Conservation (phyloP, 1,284 basidiomycete species). For the Melampsora occidentalis region DNA sequence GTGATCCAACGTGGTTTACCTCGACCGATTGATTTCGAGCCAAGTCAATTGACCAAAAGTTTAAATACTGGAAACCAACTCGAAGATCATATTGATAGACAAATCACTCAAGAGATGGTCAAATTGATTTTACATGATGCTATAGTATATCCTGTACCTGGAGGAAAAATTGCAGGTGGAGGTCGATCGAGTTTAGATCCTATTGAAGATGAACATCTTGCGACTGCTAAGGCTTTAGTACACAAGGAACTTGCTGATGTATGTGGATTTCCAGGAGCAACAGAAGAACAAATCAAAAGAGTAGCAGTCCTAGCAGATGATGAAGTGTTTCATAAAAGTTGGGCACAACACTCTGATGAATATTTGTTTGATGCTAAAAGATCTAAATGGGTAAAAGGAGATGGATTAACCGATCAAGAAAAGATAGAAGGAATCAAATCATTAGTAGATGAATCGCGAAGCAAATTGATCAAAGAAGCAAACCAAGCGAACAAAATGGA, state of each 20-base stretch:
- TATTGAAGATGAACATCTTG: constrained; percentile 74
- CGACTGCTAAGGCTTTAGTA: constrained; percentile 68
- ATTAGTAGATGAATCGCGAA: constrained; percentile 65
- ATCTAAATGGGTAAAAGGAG: constrained; percentile 68
- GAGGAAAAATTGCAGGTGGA: constrained; percentile 72
- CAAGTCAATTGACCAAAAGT: constrained; percentile 60
- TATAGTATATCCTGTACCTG: constrained; percentile 80
- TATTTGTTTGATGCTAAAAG: constrained; percentile 65
- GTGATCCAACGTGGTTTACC: constrained; percentile 80
- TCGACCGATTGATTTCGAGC: constrained; percentile 68
- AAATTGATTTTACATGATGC: constrained; percentile 82
- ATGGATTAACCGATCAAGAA: constrained; percentile 61
- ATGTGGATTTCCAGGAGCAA: constrained; percentile 81
- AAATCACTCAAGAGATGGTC: constrained; percentile 77
- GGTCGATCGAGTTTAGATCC: constrained; percentile 71
- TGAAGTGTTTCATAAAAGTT: constrained; percentile 61
- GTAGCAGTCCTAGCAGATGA: constrained; percentile 65
- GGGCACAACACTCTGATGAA: constrained; percentile 64
- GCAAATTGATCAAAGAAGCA: constrained; percentile 78
- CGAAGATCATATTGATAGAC: constrained; percentile 57
- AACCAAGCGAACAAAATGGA: constrained; percentile 78
- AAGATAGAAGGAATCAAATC: constrained; percentile 66
- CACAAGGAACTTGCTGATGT: constrained; percentile 73
- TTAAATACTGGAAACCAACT: constrained; percentile 58
- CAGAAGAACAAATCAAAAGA: constrained; percentile 70